Evolutionary conservation across 148 eudicot genomes (phyloP), one percentile per base, ranked within the genome.

Genomic region (Rhododendron henanense): DNA sequence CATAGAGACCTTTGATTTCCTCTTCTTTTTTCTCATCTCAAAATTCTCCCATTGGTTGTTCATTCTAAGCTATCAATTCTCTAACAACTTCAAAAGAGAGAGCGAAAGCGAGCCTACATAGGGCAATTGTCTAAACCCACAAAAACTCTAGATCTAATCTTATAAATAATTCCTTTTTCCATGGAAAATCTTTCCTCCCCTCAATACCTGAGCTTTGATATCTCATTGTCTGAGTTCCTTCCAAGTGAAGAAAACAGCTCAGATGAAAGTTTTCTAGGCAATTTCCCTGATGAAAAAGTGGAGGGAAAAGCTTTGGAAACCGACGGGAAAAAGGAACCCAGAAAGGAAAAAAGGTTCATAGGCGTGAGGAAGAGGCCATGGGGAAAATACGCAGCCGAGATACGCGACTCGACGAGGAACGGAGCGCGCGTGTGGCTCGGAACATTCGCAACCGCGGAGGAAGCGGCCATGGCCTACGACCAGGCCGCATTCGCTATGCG

Each of bases 361-460:
- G 87, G 87, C 0, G 87, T 85, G 41, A 85, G 87, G 14, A 65
- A 79, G 78, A 25, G 87, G 87, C 87, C 87, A 10, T 85, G 87
- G 87, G 87, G 87, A 45, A 85, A 79, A 48, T 85, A 85, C 50
- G 83, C 87, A 8, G 83, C 83, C 0, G 87, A 85, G 78, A 85
- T 85, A 37, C 83, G 87, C 15, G 87, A 85, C 65, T 85, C 87
- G 11, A 57, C 83, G 5, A 79, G 83, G 21, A 16, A 47, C 33
- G 87, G 87, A 51, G 83, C 78, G 1, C 83, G 87, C 0, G 87
- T 85, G 61, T 85, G 87, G 87, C 87, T 85, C 21, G 87, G 87
- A 11, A 85, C 87, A 45, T 85, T 55, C 21, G 19, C n/a, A 0
- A 85, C 87, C 4, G 83, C 78, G 0, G 87, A 85, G 73, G 87